phyloP scores from a whole-genome alignment of 2,329 filamentous ascomycete genomes.

The Fusarium decemcellulare region DNA sequence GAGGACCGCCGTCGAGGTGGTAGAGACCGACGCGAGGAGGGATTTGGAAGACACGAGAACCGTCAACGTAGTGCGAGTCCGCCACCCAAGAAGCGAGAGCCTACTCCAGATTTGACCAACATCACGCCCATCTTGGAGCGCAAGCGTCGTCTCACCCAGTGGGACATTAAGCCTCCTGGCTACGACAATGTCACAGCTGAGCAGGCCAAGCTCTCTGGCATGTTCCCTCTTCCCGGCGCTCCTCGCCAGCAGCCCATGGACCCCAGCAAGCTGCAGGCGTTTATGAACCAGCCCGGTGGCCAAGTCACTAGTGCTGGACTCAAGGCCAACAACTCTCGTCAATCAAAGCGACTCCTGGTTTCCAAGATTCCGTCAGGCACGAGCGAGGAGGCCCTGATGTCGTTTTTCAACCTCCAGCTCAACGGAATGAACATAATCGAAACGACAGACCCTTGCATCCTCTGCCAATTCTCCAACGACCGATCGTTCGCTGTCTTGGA shows the following conservation, averaged over 20 bases:
- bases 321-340: conserved; percentile 92
- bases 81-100: conserved; percentile 91
- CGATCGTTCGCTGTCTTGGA: conserved; percentile 88
- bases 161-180: conserved; percentile 98
- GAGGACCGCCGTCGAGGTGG: conserved; percentile 68
- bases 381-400: conserved; percentile 82
- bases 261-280: conserved; percentile 91
- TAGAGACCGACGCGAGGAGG: conserved; percentile 59
- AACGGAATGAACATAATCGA: conserved; percentile 96
- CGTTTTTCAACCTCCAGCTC: conserved; percentile 96
- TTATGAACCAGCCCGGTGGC: conserved; percentile 90
- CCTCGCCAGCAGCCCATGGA: conserved; percentile 97
- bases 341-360: conserved; percentile 92
- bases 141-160: conserved; percentile 95
- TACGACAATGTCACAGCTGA: conserved; percentile 99
- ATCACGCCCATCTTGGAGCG: conserved; percentile 86
- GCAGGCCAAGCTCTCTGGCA: conserved; percentile 97
- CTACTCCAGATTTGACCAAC: conserved; percentile 94
- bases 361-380: conserved; percentile 82
- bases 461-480: conserved; percentile 86
- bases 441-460: conserved; percentile 85
- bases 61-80: conserved; percentile 81
- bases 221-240: conserved; percentile 98
- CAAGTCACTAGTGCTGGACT: conserved; percentile 81
- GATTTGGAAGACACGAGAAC: conserved; percentile 57